Conservation (phyloP, 1,284 basidiomycete genomes). For the Ceratobasidium sp. region DNA sequence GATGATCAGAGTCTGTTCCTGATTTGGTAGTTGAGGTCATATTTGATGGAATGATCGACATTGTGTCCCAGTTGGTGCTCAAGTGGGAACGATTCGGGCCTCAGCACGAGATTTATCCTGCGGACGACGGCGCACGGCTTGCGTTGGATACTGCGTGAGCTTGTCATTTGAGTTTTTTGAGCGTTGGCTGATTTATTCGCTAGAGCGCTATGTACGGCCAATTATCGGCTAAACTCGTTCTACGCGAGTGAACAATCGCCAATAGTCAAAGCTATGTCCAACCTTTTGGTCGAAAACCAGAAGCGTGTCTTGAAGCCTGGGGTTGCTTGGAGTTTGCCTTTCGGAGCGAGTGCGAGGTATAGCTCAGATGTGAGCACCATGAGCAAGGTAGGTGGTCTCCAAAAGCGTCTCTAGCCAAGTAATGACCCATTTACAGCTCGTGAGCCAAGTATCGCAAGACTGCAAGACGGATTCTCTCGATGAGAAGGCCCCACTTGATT, state of each 20-base stretch:
- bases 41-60: constrained; percentile 67
- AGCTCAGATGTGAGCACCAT: constrained; percentile 47
- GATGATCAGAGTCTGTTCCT: neutral
- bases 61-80: constrained; percentile 63
- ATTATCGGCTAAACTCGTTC: constrained; percentile 54
- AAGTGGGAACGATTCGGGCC: constrained; percentile 66
- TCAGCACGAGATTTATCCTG: constrained; percentile 60
- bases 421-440: constrained; percentile 48
- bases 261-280: constrained; percentile 52
- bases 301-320: constrained; percentile 41
- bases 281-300: constrained; percentile 47
- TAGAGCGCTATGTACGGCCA: constrained; percentile 49
- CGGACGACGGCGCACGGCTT: constrained; percentile 65
- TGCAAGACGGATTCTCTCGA: constrained; percentile 49
- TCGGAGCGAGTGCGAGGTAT: constrained; percentile 41
- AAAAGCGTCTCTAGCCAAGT: constrained; percentile 22
- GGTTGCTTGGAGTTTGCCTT: constrained; percentile 45
- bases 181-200: neutral
- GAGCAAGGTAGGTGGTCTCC: constrained; percentile 46
- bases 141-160: constrained; percentile 65
- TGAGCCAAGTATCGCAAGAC: constrained; percentile 33
- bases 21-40: constrained; percentile 61
- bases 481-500: constrained; percentile 53
- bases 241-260: constrained; percentile 53
- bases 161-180: constrained; percentile 54